A percentile compares a stretch with the other conserved stretches of the same genome.
Evolutionary conservation across 192 early-diverging fungal species (phyloP).

Genomic region (Backusella liffmaniae): DNA sequence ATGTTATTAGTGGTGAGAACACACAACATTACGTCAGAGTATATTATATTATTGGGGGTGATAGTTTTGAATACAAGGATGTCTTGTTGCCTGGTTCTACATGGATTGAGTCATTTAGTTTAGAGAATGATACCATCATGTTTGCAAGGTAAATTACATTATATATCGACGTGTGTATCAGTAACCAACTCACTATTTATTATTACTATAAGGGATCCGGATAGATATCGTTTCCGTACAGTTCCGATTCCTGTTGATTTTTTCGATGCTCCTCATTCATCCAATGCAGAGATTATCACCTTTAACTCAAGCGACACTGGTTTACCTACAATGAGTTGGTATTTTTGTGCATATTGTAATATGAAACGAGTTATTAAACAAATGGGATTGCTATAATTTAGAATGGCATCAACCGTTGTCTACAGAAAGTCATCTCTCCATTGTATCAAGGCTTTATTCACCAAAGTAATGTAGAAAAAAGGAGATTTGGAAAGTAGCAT

Average conservation of each 20-base stretch:
- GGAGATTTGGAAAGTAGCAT: not conserved
- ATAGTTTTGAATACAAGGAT: slow-evolving; percentile 27
- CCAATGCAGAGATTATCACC: not conserved
- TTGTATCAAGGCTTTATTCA: slow-evolving; percentile 17
- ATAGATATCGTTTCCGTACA: slow-evolving; percentile 13
- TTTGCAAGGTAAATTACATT: slow-evolving; percentile 29
- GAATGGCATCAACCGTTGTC: slow-evolving; percentile 17
- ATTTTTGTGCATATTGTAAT: not conserved
- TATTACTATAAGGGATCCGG: slow-evolving; percentile 20
- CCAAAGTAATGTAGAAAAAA: slow-evolving; percentile 10
- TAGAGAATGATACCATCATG: slow-evolving; percentile 27
- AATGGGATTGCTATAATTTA: not conserved
- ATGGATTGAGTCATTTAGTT: slow-evolving; percentile 28
- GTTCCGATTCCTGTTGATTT: slow-evolving; percentile 13
- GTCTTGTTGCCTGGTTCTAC: slow-evolving; percentile 26
- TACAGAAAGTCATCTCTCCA: slow-evolving; percentile 1
- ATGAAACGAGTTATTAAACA: not conserved
- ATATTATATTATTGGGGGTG: slow-evolving; percentile 11
- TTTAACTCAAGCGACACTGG: slow-evolving; percentile 11
- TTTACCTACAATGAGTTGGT: slow-evolving; percentile 10
- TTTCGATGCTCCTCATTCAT: slow-evolving; percentile 15
- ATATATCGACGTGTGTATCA: too few relatives aligned
- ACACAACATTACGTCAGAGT: slow-evolving; percentile 25
- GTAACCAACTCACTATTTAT: too few relatives aligned
- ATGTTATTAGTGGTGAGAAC: slow-evolving; percentile 24